These are phyloP conservation scores for Ascocoryne sarcoides DNA, from an alignment of 2,329 filamentous ascomycete species.

Conservation along the genomic window DNA sequence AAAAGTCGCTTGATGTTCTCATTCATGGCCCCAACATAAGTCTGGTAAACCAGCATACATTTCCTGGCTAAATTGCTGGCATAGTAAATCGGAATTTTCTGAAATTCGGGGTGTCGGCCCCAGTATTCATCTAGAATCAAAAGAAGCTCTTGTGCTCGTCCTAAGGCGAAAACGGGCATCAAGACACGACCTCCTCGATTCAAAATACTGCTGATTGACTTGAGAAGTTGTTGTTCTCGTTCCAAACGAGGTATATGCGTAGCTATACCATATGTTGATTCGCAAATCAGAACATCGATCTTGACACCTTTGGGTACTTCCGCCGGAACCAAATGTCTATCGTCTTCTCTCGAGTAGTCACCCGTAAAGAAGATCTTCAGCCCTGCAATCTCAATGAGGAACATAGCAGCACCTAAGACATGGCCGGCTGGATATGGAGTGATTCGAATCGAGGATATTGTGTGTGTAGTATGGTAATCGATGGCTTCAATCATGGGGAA, in stretches of 20 bases:
- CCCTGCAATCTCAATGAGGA: constrained; percentile 91
- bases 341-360: constrained; percentile 92
- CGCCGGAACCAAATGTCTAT: constrained; percentile 90
- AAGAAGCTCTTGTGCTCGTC: constrained; percentile 85
- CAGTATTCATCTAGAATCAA: constrained; percentile 97
- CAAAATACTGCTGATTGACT: constrained; percentile 82
- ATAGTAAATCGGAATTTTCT: constrained; percentile 93
- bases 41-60: constrained; percentile 98
- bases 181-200: constrained; percentile 87
- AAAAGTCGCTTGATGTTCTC: constrained; percentile 98
- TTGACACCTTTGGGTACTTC: constrained; percentile 82
- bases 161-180: constrained; percentile 92
- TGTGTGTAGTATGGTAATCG: constrained; percentile 96
- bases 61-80: constrained; percentile 90
- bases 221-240: constrained; percentile 89
- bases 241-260: constrained; percentile 87
- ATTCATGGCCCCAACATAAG: constrained; percentile 97
- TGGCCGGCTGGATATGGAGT: constrained; percentile 96
- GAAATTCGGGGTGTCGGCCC: constrained; percentile 78
- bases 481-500: constrained; percentile 94
- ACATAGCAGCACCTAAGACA: constrained; percentile 98
- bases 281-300: constrained; percentile 93
- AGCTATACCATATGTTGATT: constrained; percentile 94
- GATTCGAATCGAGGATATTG: constrained; percentile 90
- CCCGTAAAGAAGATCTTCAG: constrained; percentile 96